Base-by-base conservation (phyloP, 2,329 filamentous ascomycete species). In the Monilinia aucupariae region DNA sequence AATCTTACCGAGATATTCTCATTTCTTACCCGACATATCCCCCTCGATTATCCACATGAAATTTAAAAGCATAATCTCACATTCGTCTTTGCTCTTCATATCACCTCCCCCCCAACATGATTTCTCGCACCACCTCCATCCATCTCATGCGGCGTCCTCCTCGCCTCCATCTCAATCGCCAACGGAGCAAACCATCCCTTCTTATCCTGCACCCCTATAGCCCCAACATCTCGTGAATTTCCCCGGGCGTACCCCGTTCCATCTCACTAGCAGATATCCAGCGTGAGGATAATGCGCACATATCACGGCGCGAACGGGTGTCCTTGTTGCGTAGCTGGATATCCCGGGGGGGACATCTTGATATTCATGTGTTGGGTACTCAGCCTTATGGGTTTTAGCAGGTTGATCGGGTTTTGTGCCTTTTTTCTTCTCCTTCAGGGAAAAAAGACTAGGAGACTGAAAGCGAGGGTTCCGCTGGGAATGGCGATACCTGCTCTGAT, bases 91-190 rank as follows among this genome's bases (percentile, higher is more conserved):
- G n/a, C n/a, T n/a, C n/a, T n/a, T n/a, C n/a, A n/a, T n/a, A n/a
- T n/a, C n/a, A 55, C 12, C 41, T 22, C 4, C 20, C 4, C 25
- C 27, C 37, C 3, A 45, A n/a, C 17, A 20, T 41, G 20, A 30
- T n/a, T 10, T 0, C 20, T 20, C 20, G 8, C 15, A 43, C 20
- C 17, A 43, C 4, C 20, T 7, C 53, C 53, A 22, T 55, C 53
- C 17, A 55, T 45, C 7, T 55, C 53, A 55, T 55, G 53, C 17
- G 45, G 17, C 25, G 27, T 17, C n/a, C 39, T 45, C 12, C 5
- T 25, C 25, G 41, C 20, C 4, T 55, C 53, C 53, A 55, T 55
- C 53, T 55, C 53, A n/a, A 25, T 55, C 53, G 25, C 25, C 12
- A 20, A 25, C 12, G 53, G 27, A 20, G 53, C 53, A 55, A 45